Evolutionary conservation across 257 asterid species (phyloP).

Genomic region (Nicotiana knightiana): DNA sequence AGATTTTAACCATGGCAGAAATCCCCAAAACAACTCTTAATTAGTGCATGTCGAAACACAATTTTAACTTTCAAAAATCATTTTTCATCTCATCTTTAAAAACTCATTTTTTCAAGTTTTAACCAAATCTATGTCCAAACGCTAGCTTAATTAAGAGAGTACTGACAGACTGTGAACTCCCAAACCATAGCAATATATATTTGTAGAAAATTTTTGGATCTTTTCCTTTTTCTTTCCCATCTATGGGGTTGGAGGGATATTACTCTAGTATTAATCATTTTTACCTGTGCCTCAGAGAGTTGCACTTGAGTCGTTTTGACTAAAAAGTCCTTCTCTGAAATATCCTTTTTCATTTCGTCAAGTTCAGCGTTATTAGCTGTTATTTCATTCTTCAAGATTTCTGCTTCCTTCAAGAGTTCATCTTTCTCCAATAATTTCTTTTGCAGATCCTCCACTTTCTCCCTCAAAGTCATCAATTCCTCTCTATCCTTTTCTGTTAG

Average conservation of each 20-base stretch:
- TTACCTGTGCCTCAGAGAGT: conserved; percentile 80
- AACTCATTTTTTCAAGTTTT: no score
- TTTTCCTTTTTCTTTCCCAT: neutral
- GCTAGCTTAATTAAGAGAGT: neutral
- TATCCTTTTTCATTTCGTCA: conserved; percentile 47
- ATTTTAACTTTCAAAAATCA: no score
- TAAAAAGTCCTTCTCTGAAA: conserved; percentile 55
- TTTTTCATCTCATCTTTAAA: no score
- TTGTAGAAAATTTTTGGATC: neutral
- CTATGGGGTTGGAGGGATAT: neutral
- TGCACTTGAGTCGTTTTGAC: conserved; percentile 66
- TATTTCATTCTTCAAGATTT: conserved; percentile 51
- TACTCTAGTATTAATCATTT: neutral
- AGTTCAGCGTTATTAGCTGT: conserved; percentile 31
- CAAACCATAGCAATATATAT: neutral
- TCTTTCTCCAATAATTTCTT: conserved; percentile 62
- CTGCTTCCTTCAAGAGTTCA: conserved; percentile 60
- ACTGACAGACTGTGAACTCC: neutral
- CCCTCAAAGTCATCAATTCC: conserved; percentile 53
- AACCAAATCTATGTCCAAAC: no score
- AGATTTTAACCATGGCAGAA: no score
- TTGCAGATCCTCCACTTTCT: conserved; percentile 65
- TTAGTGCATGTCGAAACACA: no score
- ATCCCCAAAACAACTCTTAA: no score
- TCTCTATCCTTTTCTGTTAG: conserved; percentile 67